phyloP scores from a whole-genome alignment of 495 filamentous ascomycete species.

The Evansstolkia leycettana region DNA sequence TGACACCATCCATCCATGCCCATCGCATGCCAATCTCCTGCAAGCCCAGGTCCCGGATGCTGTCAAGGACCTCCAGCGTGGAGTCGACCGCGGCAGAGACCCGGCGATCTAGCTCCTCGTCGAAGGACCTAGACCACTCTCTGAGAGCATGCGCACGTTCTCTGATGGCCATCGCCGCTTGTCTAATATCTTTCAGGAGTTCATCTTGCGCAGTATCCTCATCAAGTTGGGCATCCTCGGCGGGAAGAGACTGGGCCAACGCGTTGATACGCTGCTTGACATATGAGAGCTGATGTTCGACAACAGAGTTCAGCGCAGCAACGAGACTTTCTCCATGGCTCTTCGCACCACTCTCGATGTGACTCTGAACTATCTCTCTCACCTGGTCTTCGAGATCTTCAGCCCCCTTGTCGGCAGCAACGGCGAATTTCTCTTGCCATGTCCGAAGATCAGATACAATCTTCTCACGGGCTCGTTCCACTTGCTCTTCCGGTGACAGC shows the following conservation, averaged over 20 bases:
- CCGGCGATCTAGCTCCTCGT: constrained; percentile 52
- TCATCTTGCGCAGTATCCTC: constrained; percentile 49
- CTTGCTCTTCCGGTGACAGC: constrained; percentile 27
- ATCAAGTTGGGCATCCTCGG: constrained; percentile 37
- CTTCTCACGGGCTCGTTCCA: constrained; percentile 47
- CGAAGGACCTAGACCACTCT: constrained; percentile 63
- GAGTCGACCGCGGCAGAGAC: constrained; percentile 66
- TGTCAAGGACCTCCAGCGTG: constrained; percentile 71
- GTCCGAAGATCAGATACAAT: constrained; percentile 64
- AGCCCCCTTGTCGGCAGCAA: constrained; percentile 68
- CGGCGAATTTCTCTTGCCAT: constrained; percentile 80
- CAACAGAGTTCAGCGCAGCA: constrained; percentile 53
- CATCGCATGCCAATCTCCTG: constrained; percentile 96
- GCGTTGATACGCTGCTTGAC: constrained; percentile 58
- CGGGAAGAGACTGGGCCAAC: constrained; percentile 43
- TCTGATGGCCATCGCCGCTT: constrained; percentile 65
- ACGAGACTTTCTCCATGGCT: constrained; percentile 56
- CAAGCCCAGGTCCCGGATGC: constrained; percentile 75
- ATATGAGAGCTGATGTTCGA: constrained; percentile 44
- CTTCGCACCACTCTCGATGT: constrained; percentile 51
- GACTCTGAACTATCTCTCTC: constrained; percentile 64
- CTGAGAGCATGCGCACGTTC: constrained; percentile 72
- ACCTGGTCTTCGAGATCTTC: constrained; percentile 56
- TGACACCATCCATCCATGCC: constrained; percentile 91
- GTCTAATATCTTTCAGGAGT: constrained; percentile 49